Conservation (phyloP, 257 asterid genomes). For the Penstemon barbatus region DNA sequence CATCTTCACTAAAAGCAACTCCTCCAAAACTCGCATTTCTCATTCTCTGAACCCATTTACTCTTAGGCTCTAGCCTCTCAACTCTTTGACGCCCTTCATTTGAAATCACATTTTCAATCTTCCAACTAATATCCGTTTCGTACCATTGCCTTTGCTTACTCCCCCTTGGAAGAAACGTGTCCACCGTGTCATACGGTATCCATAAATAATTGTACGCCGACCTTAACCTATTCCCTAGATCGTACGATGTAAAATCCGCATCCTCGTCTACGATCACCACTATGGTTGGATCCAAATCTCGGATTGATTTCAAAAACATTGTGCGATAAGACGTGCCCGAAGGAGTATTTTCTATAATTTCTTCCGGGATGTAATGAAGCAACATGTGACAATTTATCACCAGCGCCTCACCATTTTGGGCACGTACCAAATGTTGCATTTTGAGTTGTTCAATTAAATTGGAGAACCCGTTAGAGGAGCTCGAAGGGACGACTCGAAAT, state of each 20-base stretch:
- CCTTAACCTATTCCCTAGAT: conserved; percentile 59
- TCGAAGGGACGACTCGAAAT: conserved; percentile 63
- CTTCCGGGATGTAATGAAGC: conserved; percentile 92
- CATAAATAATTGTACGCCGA: conserved; percentile 86
- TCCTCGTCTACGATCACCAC: conserved; percentile 80
- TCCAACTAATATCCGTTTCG: conserved; percentile 89
- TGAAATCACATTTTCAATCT: conserved; percentile 80
- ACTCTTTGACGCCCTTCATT: conserved; percentile 72
- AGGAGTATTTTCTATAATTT: conserved; percentile 17
- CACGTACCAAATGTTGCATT: conserved; percentile 46
- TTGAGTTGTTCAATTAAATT: conserved; percentile 55
- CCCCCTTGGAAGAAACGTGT: conserved; percentile 69
- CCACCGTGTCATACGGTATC: conserved; percentile 92
- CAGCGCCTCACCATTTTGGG: conserved; percentile 60
- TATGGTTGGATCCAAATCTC: conserved; percentile 58
- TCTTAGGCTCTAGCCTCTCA: conserved; percentile 73
- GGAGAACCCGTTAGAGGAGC: conserved; percentile 58
- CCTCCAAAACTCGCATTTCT: conserved; percentile 58
- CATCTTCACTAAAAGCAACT: conserved; percentile 60
- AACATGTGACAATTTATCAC: conserved; percentile 86
- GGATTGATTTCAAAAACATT: conserved; percentile 53
- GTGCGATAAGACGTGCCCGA: conserved; percentile 38
- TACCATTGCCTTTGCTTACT: conserved; percentile 86
- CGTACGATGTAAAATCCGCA: conserved; percentile 75
- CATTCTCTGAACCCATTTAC: conserved; percentile 78